Evolutionary conservation across 164 flowering plant genomes (phyloP).

Genomic region (Nelumbo lutea): DNA sequence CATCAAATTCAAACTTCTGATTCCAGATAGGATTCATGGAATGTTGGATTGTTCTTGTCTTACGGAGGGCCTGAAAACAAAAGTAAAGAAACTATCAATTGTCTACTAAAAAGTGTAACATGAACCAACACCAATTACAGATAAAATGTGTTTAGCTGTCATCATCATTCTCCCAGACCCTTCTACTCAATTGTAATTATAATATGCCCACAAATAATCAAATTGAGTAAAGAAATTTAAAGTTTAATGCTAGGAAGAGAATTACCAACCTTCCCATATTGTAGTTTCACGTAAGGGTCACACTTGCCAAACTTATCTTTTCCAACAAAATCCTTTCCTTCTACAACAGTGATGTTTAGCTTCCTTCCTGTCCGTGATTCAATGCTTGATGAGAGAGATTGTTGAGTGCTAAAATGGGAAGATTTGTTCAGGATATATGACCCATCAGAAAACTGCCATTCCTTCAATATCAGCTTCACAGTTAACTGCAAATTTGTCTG

Average conservation of each 20-base stretch:
- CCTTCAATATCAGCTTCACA: constrained; percentile 71
- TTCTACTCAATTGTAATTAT: no score
- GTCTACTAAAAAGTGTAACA: background rate
- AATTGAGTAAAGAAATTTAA: background rate
- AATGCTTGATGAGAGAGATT: constrained; percentile 39
- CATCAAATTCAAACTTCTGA: constrained; percentile 88
- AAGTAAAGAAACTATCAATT: constrained; percentile 1
- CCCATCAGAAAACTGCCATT: constrained; percentile 91
- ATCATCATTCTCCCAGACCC: no score
- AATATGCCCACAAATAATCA: background rate
- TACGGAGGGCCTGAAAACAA: constrained; percentile 46
- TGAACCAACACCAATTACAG: no score
- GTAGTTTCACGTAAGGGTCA: constrained; percentile 74
- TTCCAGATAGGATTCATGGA: constrained; percentile 60
- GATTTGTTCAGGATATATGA: constrained; percentile 41
- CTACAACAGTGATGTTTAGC: constrained; percentile 59
- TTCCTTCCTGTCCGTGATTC: constrained; percentile 70
- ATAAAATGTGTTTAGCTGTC: no score
- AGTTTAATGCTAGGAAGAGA: background rate
- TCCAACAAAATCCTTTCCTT: constrained; percentile 60
- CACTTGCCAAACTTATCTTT: constrained; percentile 65
- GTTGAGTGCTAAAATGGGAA: constrained; percentile 27
- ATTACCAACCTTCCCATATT: constrained; percentile 84
- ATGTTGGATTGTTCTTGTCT: constrained; percentile 48
- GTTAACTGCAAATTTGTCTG: constrained; percentile 43